phyloP scores from a whole-genome alignment of 768 basidiomycete genomes.

The Lactarius indigo region DNA sequence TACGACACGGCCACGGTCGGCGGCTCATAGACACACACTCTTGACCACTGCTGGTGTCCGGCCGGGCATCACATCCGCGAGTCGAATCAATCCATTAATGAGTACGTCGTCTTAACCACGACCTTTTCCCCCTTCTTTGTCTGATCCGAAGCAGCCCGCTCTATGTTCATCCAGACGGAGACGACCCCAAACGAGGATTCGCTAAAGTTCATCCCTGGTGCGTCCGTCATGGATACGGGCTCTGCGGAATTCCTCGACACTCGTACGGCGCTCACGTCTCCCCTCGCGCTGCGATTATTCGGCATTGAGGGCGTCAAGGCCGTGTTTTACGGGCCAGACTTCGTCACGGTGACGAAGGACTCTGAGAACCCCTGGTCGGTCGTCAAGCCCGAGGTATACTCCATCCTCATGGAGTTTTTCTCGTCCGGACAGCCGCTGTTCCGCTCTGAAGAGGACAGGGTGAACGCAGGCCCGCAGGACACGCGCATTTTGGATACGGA shows the following conservation, averaged over 20 bases:
- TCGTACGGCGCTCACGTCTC: constrained; percentile 80
- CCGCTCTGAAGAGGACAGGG: constrained; percentile 73
- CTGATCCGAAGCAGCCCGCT: constrained; percentile 48
- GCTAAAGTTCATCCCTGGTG: constrained; percentile 95
- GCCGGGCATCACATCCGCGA: constrained; percentile 5
- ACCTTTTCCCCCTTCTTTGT: background rate
- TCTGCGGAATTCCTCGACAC: constrained; percentile 95
- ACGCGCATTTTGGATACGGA: constrained; percentile 92
- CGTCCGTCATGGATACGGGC: constrained; percentile 81
- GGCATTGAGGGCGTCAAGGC: constrained; percentile 87
- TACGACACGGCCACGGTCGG: constrained; percentile 1
- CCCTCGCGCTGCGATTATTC: constrained; percentile 92
- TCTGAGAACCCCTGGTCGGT: constrained; percentile 82
- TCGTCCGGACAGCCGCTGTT: constrained; percentile 88
- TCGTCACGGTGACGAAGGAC: constrained; percentile 94
- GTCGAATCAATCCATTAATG: constrained; percentile 28
- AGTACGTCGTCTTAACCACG: constrained; percentile 35
- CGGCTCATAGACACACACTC: constrained; percentile 12
- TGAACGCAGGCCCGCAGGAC: constrained; percentile 86
- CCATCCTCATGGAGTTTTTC: constrained; percentile 95
- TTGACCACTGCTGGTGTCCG: constrained; percentile 13
- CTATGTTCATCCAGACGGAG: constrained; percentile 99
- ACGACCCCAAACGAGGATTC: constrained; percentile 96
- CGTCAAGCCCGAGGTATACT: constrained; percentile 95
- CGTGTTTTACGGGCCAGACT: constrained; percentile 97